Evolutionary conservation across 139 green algal species (phyloP).

Genomic region (Protoeuglena noctilucae): DNA sequence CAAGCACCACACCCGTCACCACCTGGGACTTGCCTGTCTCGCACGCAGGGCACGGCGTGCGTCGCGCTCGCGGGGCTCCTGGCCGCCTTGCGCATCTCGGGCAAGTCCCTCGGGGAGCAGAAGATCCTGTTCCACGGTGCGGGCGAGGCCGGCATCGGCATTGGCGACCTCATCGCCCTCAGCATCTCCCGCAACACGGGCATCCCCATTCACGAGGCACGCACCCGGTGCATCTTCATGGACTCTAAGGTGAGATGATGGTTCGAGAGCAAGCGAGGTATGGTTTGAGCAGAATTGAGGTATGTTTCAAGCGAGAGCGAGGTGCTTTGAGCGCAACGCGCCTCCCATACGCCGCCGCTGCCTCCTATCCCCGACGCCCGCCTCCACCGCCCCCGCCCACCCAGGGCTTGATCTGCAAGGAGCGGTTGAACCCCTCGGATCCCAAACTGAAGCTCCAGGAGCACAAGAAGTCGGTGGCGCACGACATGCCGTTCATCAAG

Average conservation of each 20-base stretch:
- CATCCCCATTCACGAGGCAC: conserved; percentile 12
- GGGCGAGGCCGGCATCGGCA: conserved; percentile 55
- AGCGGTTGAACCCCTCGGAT: too few species aligned
- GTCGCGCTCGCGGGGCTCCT: conserved; percentile 64
- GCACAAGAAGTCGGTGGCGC: conserved; percentile 73
- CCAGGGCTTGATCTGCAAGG: not conserved
- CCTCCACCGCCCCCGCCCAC: too few species aligned
- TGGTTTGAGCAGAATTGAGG: too few species aligned
- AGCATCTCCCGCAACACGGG: conserved; percentile 8
- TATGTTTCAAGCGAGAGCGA: too few species aligned
- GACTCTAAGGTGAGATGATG: conserved; percentile 64
- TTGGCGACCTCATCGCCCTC: conserved; percentile 53
- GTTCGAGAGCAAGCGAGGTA: too few species aligned
- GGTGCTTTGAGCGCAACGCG: too few species aligned
- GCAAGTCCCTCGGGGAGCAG: conserved; percentile 28
- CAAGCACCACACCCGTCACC: too few species aligned
- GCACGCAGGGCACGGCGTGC: conserved; percentile 60
- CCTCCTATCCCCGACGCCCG: too few species aligned
- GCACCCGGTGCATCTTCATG: conserved; percentile 43
- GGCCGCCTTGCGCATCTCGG: conserved; percentile 31
- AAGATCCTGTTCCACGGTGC: conserved; percentile 53
- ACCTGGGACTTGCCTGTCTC: too few species aligned
- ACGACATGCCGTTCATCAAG: conserved; percentile 29
- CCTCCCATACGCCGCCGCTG: too few species aligned
- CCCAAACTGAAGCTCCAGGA: conserved; percentile 34